Evolutionary conservation across 202 grass and related monocot genomes (phyloP), one percentile per base, ranked within the genome.

Genomic region (Musa balbisiana): DNA sequence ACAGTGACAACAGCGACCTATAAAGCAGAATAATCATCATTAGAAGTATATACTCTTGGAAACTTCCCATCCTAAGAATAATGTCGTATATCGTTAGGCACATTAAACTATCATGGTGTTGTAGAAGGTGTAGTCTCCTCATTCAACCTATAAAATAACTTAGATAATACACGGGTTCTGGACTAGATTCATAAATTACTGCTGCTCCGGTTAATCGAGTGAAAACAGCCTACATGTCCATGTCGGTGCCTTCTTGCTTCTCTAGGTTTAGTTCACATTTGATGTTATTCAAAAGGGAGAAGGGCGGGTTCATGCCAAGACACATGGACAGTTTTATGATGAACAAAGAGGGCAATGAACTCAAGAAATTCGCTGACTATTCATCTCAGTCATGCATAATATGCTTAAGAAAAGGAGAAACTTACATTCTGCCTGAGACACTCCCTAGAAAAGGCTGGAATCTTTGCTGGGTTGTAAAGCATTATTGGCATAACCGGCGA

Each of bases 401-500:
- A 53, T 52, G n/a, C 22, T 20, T 21, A 72, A 2, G 2, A 70
- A 50, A 11, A 53, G 11, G 10, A 56, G 49, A 17, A 55, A 74
- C 72, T 82, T 73, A 96, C 89, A 81, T 92, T 96, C 71, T 92
- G 83, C 71, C 79, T 87, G 56, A 96, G 85, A 69, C 89, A 96
- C 26, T 92, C 89, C 75, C 92, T 87, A 60, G 89, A 92, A 80
- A 96, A 92, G 23, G 92, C 89, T 73, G 92, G 92, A 33, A 96
- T 92, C 81, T 92, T 96, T 64, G 83, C 92, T 9, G 89, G 92
- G 69, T 96, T 96, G 55, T 92, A 96, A 15, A 96, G 85, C 92
- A 96, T 96, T 76, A 92, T 92, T 55, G 92, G 92, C 87, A 96
- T 92, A 76, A 96, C 79, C 13, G 89, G 89, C 70, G 89, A 96